These are phyloP conservation scores for Dendrobium huoshanense DNA, from an alignment of 106 monocot species.

Conservation along the genomic window DNA sequence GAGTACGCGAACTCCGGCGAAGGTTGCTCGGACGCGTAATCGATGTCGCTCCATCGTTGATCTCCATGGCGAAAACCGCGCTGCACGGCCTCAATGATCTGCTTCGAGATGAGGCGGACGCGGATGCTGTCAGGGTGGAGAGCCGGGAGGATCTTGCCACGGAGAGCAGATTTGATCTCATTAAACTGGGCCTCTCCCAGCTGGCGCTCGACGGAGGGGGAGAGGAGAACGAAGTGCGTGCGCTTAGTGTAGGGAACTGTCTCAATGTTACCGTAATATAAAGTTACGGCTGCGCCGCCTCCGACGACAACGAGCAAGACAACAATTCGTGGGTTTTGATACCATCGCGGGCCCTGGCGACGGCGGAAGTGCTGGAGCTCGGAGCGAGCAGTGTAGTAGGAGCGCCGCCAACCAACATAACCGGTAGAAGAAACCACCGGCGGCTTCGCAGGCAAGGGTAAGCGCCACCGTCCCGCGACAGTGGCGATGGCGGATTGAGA, in stretches of 20 bases:
- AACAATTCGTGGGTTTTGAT: conserved; percentile 38
- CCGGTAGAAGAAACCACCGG: too few species aligned
- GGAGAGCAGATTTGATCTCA: conserved; percentile 45
- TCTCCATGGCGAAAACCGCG: conserved; percentile 39
- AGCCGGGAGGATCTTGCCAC: conserved; percentile 63
- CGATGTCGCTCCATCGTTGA: conserved; percentile 27
- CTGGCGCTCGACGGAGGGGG: conserved; percentile 64
- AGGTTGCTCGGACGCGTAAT: conserved; percentile 20
- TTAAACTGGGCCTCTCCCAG: conserved; percentile 83
- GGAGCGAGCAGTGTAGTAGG: neutral
- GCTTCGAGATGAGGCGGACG: conserved; percentile 58
- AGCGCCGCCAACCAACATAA: neutral
- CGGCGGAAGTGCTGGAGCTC: conserved; percentile 26
- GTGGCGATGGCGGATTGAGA: neutral
- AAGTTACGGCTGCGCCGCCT: conserved; percentile 23
- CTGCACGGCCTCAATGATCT: conserved; percentile 64
- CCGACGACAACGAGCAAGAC: conserved; percentile 18
- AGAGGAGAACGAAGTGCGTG: conserved; percentile 67
- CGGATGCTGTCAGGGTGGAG: conserved; percentile 91
- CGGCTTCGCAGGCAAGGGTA: neutral
- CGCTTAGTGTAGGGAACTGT: conserved; percentile 77
- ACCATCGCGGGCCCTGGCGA: conserved; percentile 35
- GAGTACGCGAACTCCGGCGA: neutral
- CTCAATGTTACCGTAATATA: conserved; percentile 66
- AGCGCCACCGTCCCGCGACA: neutral